phyloP scores from a whole-genome alignment of 1,284 basidiomycete genomes.

The Trametes polyzona region DNA sequence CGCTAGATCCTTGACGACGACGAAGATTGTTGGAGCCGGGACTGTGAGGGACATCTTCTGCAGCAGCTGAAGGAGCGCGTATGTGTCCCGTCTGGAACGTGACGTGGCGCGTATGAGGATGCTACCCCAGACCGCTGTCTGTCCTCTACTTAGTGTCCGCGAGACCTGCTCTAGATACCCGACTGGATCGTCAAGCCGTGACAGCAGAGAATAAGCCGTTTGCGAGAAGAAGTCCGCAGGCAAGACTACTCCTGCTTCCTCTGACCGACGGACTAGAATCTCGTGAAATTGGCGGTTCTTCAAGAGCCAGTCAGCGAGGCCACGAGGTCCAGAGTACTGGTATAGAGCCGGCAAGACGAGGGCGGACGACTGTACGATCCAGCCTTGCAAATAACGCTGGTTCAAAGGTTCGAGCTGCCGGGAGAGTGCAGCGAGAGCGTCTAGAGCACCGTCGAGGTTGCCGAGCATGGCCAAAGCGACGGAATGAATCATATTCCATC shows the following conservation, averaged over 20 bases:
- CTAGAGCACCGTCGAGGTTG: slow-evolving; percentile 26
- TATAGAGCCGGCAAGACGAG: slow-evolving; percentile 45
- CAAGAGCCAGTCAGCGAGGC: slow-evolving; percentile 49
- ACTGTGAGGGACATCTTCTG: slow-evolving; percentile 39
- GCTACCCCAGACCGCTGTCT: slow-evolving; percentile 39
- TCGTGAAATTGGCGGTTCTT: slow-evolving; percentile 45
- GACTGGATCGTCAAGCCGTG: slow-evolving; percentile 41
- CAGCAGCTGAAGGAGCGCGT: slow-evolving; percentile 50
- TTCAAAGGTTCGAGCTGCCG: background rate
- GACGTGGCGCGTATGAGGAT: slow-evolving; percentile 48
- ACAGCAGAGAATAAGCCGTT: slow-evolving; percentile 38
- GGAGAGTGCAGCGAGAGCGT: slow-evolving; percentile 15
- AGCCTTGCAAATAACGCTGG: slow-evolving; percentile 3
- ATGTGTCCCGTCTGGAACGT: slow-evolving; percentile 40
- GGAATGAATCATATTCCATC: slow-evolving; percentile 23
- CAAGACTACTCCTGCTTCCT: background rate
- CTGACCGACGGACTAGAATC: slow-evolving; percentile 32
- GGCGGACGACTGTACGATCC: slow-evolving; percentile 40
- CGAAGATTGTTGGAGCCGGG: slow-evolving; percentile 35
- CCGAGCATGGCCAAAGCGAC: slow-evolving; percentile 28
- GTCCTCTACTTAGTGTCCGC: slow-evolving; percentile 31
- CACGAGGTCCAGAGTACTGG: slow-evolving; percentile 39
- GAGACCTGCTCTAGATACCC: slow-evolving; percentile 37
- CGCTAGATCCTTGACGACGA: slow-evolving; percentile 51
- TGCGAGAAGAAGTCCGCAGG: slow-evolving; percentile 32